Evolutionary conservation across 352 stramenopile species (phyloP), one percentile per base, ranked within the genome.

Genomic region (Pythium grandisporangium): DNA sequence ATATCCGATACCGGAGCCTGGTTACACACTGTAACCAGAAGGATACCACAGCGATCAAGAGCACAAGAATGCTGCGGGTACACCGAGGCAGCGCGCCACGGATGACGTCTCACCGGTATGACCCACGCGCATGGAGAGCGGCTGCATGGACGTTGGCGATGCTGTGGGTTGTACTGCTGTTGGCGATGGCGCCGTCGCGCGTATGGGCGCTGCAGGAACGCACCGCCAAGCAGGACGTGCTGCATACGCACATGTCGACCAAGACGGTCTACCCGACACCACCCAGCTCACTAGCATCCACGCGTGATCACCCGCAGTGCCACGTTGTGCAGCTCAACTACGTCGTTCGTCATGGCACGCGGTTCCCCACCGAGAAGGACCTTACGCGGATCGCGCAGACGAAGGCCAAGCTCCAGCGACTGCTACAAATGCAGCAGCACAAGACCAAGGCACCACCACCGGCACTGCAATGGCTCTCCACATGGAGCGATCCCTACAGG

Each of bases 301-400:
- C n/a, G n/a, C n/a, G n/a, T n/a, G n/a, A n/a, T n/a, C n/a, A 36
- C 23, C 29, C 46, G 21, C 34, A 36, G 24, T 92, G 79, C 44
- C 35, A 13, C 4, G 66, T 70, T 6, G 43, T 81, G 8, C 79
- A 92, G 32, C 61, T 89, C 39, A 92, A 92, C 46, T 84, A 69
- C 37, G 79, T 77, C 8, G 54, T 92, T 30, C 75, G 79, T 17
- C 79, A 92, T 39, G 79, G 79, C 43, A 92, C 75, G 14, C 68
- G 79, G 30, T 85, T 70, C 45, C 79, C 79, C 16, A 92, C 79
- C 4, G 66, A 70, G 47, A 92, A 92, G 33, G 73, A 87, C 46
- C 88, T 92, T 23, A 58, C 29, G 6, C 56, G 70, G 35, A 90
- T 88, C 32, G 46, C 34, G 5, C 41, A 42, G 6, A 68, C 62